These are phyloP conservation scores for Kwoniella heveanensis DNA, from an alignment of 768 basidiomycete genomes.

Conservation along the genomic window DNA sequence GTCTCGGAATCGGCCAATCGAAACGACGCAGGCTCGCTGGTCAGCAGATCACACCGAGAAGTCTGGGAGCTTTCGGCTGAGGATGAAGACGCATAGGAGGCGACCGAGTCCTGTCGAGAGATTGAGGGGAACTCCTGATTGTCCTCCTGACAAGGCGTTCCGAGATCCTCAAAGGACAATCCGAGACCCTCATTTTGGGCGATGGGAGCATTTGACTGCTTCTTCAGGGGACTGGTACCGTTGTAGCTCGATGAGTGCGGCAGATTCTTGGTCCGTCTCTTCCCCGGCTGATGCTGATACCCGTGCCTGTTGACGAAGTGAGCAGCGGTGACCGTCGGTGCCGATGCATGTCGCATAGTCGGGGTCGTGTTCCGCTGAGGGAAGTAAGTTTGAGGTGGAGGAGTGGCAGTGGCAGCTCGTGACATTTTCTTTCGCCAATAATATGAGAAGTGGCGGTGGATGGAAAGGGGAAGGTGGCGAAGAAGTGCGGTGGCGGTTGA, in stretches of 20 bases:
- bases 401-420: conserved; percentile 41
- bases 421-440: conserved; percentile 30
- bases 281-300: conserved; percentile 16
- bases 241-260: conserved; percentile 3
- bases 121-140: not conserved
- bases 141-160: conserved; percentile 1
- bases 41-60: not conserved
- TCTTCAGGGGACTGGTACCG: conserved; percentile 15
- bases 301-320: conserved; percentile 18
- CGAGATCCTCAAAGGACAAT: conserved; percentile 27
- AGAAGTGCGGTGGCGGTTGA: conserved; percentile 48
- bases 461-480: conserved; percentile 42
- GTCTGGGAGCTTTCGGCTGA: conserved; percentile 17
- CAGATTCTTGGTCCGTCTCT: conserved; percentile 18
- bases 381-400: conserved; percentile 46
- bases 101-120: conserved; percentile 11
- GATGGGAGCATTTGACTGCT: not conserved
- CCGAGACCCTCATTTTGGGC: conserved; percentile 15
- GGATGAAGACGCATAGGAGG: conserved; percentile 15
- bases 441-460: conserved; percentile 13
- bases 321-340: conserved; percentile 25
- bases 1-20: not conserved
- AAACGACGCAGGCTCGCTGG: not conserved
- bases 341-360: conserved; percentile 39
- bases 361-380: conserved; percentile 42